Evolutionary conservation across 805 yeast species (phyloP).

Genomic region (Lipomyces sp.): DNA sequence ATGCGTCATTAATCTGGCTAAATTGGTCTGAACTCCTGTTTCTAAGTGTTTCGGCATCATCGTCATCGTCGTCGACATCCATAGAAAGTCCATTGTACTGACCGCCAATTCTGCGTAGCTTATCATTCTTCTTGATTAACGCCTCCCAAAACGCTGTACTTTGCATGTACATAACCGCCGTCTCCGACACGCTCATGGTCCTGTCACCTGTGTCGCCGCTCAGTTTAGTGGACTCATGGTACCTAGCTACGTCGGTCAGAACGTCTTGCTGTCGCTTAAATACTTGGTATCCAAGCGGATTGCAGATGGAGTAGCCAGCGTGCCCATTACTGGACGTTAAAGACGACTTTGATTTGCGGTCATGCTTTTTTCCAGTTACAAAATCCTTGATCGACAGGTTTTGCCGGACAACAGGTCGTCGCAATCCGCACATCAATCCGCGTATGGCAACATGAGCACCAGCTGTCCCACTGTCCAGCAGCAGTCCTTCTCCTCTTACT

Average conservation of each 20-base stretch:
- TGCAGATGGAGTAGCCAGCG: slow-evolving; percentile 6
- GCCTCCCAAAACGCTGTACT: slow-evolving; percentile 24
- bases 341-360: slow-evolving; percentile 12
- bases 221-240: neutral
- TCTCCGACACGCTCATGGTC: slow-evolving; percentile 10
- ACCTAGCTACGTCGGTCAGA: neutral
- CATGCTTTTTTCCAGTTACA: neutral
- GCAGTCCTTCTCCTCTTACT: neutral
- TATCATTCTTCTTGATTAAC: slow-evolving; percentile 16
- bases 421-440: slow-evolving; percentile 19
- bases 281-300: slow-evolving; percentile 21
- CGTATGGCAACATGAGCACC: slow-evolving; percentile 25
- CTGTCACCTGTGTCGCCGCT: neutral
- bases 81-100: slow-evolving; percentile 3
- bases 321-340: neutral
- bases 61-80: slow-evolving; percentile 10
- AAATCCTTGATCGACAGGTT: slow-evolving; percentile 26
- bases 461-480: slow-evolving; percentile 6
- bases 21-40: neutral
- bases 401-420: slow-evolving; percentile 16
- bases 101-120: slow-evolving; percentile 28
- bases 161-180: slow-evolving; percentile 18
- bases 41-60: slow-evolving; percentile 6
- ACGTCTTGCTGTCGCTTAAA: slow-evolving; percentile 13
- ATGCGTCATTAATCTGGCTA: neutral